phyloP scores from a whole-genome alignment of 495 filamentous ascomycete genomes.

The Hypoxylon crocopeplum region DNA sequence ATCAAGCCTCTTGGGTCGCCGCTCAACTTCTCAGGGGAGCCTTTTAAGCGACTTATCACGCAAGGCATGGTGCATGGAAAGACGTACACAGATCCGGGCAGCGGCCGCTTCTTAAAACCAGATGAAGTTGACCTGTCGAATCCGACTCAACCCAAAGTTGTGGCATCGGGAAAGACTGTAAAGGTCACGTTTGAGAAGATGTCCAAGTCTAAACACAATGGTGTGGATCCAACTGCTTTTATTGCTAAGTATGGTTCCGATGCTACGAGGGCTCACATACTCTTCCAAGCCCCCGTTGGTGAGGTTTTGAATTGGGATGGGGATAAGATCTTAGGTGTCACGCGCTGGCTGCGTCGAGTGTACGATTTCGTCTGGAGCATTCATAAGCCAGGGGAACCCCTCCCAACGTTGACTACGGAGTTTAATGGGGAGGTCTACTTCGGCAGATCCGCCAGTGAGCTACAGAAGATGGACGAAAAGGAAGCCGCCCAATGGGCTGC shows the following conservation, averaged over 20 bases:
- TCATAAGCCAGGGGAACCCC: not conserved
- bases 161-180: constrained; percentile 62
- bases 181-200: constrained; percentile 83
- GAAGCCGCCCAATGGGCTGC: constrained; percentile 47
- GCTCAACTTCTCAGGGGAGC: constrained; percentile 60
- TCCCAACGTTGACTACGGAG: not conserved
- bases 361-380: constrained; percentile 61
- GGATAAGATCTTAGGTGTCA: constrained; percentile 78
- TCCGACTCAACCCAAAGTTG: constrained; percentile 63
- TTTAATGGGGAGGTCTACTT: constrained; percentile 44
- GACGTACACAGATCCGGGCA: constrained; percentile 77
- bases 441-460: constrained; percentile 9
- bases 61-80: constrained; percentile 94
- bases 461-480: constrained; percentile 25
- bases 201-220: constrained; percentile 96
- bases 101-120: constrained; percentile 77
- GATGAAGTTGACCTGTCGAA: constrained; percentile 73
- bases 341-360: constrained; percentile 76
- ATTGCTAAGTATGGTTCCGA: constrained; percentile 80
- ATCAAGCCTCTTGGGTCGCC: constrained; percentile 40
- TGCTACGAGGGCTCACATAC: constrained; percentile 81
- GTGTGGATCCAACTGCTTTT: constrained; percentile 78
- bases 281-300: constrained; percentile 84
- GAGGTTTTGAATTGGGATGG: constrained; percentile 91
- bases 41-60: constrained; percentile 80